Conservation (phyloP, 208 protist species). For the Wallacemonas sp. region DNA sequence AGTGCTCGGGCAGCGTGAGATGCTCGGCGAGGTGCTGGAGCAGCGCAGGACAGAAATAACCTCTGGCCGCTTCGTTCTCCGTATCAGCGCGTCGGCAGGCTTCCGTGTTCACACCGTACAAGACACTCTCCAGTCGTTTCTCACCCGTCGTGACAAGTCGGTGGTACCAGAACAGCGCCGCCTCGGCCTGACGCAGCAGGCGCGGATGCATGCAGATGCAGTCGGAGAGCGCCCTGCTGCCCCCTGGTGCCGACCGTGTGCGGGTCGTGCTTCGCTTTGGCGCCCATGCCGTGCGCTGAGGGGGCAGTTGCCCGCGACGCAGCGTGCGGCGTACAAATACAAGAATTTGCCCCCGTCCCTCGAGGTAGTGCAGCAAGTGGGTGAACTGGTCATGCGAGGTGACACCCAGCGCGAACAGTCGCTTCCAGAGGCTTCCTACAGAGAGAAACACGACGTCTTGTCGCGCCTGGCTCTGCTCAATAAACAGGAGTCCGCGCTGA, state of each 20-base stretch:
- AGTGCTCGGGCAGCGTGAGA: constrained; percentile 18
- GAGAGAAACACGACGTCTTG: constrained; percentile 10
- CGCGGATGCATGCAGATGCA: constrained; percentile 29
- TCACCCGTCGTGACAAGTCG: constrained; percentile 15
- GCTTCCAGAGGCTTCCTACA: constrained; percentile 8
- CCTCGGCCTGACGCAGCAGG: constrained; percentile 21
- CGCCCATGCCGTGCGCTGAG: background rate
- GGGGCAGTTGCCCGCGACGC: background rate
- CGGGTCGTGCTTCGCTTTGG: background rate
- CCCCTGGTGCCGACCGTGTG: background rate
- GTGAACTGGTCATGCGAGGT: constrained; percentile 3
- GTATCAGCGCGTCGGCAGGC: constrained; percentile 26
- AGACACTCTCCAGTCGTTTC: constrained; percentile 8
- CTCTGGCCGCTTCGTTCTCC: constrained; percentile 16
- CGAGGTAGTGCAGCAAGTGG: constrained; percentile 7
- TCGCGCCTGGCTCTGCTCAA: constrained; percentile 11
- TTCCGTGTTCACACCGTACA: constrained; percentile 27
- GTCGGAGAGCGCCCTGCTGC: constrained; percentile 2
- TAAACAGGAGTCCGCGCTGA: constrained; percentile 2
- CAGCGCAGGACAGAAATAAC: constrained; percentile 27
- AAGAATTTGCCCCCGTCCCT: background rate
- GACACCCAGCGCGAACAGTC: constrained; percentile 5
- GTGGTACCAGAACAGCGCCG: constrained; percentile 23
- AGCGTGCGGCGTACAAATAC: constrained; percentile 5
- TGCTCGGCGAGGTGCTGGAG: constrained; percentile 15